Evolutionary conservation across 2,329 filamentous ascomycete species (phyloP), one percentile per base, ranked within the genome.

Genomic region (Fusarium pseudonygamai): DNA sequence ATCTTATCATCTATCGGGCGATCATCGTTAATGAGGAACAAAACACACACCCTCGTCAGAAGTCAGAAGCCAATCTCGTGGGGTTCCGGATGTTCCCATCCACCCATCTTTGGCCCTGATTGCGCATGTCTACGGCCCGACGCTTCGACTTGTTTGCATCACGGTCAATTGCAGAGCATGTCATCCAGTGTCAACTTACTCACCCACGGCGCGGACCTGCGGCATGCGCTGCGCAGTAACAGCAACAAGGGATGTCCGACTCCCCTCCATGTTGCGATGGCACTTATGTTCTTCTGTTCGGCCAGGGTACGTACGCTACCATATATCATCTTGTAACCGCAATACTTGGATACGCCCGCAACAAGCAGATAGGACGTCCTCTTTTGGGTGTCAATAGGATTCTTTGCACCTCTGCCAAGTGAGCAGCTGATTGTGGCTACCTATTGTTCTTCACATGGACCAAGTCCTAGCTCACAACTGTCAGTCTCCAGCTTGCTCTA

Each of bases 31-130:
- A 69, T 64, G 67, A 65, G 72, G 71, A 64, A 60, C 42, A 58
- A 69, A 67, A 62, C 46, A 60, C 57, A 56, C 62, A 43, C 49
- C 64, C 69, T 60, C 67, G 52, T 74, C 69, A 76, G 67, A 75
- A 77, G 73, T 69, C 69, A 77, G 67, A 72, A 76, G 73, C 73
- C 75, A 77, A 77, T 77, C 67, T 76, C 55, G 64, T 58, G 64
- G 62, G 62, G 64, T 50, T 40, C 43, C 50, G 55, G 55, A 42
- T 52, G 46, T 47, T 40, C 60, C 46, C 49, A 47, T 69, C 50
- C 65, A 61, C 53, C 45, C 28, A 36, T 50, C 50, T 28, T 53
- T 46, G 37, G 30, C 50, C 56, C 50, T 55, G 53, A 52, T 28
- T 34, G 34, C 46, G 45, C 11, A 42, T 42, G 63, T 40, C 53